These are phyloP conservation scores for Penicillium longicatenatum DNA, from an alignment of 495 filamentous ascomycete genomes.

Conservation along the genomic window DNA sequence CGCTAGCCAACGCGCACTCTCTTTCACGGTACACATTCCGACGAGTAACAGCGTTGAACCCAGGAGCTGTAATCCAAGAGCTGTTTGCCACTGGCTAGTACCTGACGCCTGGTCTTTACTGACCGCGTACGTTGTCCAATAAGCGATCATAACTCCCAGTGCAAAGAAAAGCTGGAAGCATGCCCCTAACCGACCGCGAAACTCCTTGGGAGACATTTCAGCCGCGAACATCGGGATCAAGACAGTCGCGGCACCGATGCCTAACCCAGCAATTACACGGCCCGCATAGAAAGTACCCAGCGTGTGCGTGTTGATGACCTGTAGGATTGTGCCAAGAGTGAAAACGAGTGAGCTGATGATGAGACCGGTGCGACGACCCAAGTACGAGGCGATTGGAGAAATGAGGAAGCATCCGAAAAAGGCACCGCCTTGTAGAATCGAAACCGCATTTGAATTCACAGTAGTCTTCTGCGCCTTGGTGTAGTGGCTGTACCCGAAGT, in stretches of 20 bases:
- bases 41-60: slow-evolving; percentile 46
- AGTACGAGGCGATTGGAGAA: slow-evolving; percentile 43
- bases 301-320: slow-evolving; percentile 43
- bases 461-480: slow-evolving; percentile 31
- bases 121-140: slow-evolving; percentile 54
- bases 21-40: slow-evolving; percentile 48
- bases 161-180: slow-evolving; percentile 54
- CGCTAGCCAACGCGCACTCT: slow-evolving; percentile 54
- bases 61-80: slow-evolving; percentile 51
- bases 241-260: slow-evolving; percentile 55
- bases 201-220: slow-evolving; percentile 55
- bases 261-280: slow-evolving; percentile 56
- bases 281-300: slow-evolving; percentile 47
- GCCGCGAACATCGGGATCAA: slow-evolving; percentile 55
- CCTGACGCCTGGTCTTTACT: slow-evolving; percentile 29
- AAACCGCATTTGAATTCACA: slow-evolving; percentile 47
- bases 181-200: slow-evolving; percentile 53
- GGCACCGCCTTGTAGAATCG: slow-evolving; percentile 43
- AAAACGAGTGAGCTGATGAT: slow-evolving; percentile 45
- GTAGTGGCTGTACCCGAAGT: slow-evolving; percentile 35
- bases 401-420: slow-evolving; percentile 51
- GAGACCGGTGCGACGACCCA: slow-evolving; percentile 44
- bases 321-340: slow-evolving; percentile 45
- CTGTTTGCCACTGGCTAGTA: slow-evolving; percentile 54
- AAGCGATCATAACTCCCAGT: slow-evolving; percentile 49